Evolutionary conservation across 306 rosid species (phyloP).

Genomic region (Prunus kanzakura): DNA sequence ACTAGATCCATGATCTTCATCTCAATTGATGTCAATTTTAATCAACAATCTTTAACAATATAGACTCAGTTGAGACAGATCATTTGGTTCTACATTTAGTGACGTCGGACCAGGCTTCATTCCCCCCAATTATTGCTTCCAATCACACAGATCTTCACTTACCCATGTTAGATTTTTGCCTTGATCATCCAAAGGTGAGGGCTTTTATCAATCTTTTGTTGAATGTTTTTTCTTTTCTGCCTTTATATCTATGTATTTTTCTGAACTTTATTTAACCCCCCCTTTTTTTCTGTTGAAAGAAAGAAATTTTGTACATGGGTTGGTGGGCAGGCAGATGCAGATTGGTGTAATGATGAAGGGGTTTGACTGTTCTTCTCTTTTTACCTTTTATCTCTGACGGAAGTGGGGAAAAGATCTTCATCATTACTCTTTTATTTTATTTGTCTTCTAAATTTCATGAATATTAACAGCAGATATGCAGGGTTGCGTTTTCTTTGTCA

Average conservation of each 20-base stretch:
- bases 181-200: conserved; percentile 8
- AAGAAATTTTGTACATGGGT: conserved; percentile 5
- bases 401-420: conserved; percentile 29
- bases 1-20: conserved; percentile 26
- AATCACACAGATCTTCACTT: not conserved
- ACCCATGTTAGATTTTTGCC: not conserved
- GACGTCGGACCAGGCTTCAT: conserved; percentile 76
- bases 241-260: not conserved
- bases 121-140: conserved; percentile 61
- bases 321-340: conserved; percentile 37
- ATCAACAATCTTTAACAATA: not conserved
- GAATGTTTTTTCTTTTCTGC: not conserved
- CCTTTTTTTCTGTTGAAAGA: not conserved
- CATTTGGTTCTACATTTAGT: conserved; percentile 10
- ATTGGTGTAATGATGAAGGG: conserved; percentile 56
- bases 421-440: conserved; percentile 32
- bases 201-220: not conserved
- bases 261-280: not conserved
- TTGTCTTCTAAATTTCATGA: conserved; percentile 35
- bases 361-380: conserved; percentile 33
- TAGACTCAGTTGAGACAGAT: conserved; percentile 11
- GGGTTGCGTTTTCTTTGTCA: conserved; percentile 23
- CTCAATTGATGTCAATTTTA: not conserved
- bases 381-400: conserved; percentile 29
- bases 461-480: conserved; percentile 6